Evolutionary conservation across 2,329 filamentous ascomycete genomes (phyloP).

Genomic region (Rutstroemia sp.): DNA sequence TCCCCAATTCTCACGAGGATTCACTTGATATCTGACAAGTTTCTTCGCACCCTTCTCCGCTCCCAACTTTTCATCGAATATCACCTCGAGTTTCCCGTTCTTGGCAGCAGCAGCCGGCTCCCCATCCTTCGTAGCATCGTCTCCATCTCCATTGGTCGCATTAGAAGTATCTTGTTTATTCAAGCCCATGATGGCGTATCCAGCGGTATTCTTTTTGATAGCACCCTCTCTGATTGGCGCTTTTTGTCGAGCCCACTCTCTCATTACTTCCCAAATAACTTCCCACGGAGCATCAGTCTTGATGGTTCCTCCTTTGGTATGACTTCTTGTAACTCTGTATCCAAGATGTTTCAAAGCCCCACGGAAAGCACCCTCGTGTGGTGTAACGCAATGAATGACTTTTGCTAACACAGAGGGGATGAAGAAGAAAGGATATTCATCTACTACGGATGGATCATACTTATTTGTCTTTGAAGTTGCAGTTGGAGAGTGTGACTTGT

Average conservation of each 20-base stretch:
- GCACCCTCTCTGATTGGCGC: constrained; percentile 67
- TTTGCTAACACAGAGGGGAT: constrained; percentile 68
- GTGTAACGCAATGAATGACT: constrained; percentile 70
- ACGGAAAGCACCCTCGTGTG: constrained; percentile 69
- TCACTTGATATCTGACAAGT: constrained; percentile 80
- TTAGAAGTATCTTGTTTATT: constrained; percentile 16
- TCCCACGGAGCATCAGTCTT: constrained; percentile 91
- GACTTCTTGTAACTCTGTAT: constrained; percentile 76
- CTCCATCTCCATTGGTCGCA: constrained; percentile 9
- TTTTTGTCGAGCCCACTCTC: constrained; percentile 81
- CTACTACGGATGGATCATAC: constrained; percentile 55
- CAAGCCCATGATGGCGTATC: constrained; percentile 57
- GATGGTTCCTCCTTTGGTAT: constrained; percentile 82
- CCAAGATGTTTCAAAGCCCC: constrained; percentile 77
- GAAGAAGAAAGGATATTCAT: constrained; percentile 81
- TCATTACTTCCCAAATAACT: constrained; percentile 86
- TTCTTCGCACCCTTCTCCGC: constrained; percentile 59
- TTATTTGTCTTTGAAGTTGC: constrained; percentile 35
- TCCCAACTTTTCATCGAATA: constrained; percentile 76
- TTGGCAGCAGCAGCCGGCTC: constrained; percentile 17
- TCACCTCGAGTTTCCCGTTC: constrained; percentile 37
- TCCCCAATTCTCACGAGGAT: constrained; percentile 90
- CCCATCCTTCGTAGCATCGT: constrained; percentile 5
- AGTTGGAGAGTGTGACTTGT: constrained; percentile 21
- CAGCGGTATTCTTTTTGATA: constrained; percentile 62